A percentile compares a stretch with the other conserved stretches of the same genome.
Conservation (phyloP, 805 yeast species). For the Ogataea chonburiensis region DNA sequence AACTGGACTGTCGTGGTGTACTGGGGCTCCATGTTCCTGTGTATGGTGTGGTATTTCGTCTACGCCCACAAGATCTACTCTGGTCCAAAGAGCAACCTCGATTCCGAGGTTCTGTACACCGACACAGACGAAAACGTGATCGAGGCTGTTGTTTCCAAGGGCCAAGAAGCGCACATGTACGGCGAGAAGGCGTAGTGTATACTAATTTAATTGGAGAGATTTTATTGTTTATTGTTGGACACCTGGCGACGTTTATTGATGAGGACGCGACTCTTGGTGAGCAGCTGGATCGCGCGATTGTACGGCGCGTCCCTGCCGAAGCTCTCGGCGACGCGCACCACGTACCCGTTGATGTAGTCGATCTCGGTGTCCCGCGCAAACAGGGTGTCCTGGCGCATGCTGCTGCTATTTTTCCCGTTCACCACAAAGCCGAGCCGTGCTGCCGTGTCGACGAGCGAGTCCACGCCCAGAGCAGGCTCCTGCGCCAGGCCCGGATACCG, state of each 20-base stretch:
- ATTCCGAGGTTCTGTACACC: slow-evolving; percentile 34
- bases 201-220: slow-evolving; percentile 2
- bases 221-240: no score
- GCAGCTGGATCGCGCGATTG: slow-evolving; percentile 44
- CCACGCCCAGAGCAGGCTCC: slow-evolving; percentile 32
- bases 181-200: slow-evolving; percentile 4
- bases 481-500: slow-evolving; percentile 32
- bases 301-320: slow-evolving; percentile 44
- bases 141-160: slow-evolving; percentile 19
- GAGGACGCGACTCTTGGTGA: slow-evolving; percentile 42
- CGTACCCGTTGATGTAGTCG: slow-evolving; percentile 79
- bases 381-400: slow-evolving; percentile 69
- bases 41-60: slow-evolving; percentile 45
- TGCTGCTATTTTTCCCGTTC: slow-evolving; percentile 55
- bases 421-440: slow-evolving; percentile 28
- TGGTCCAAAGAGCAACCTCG: slow-evolving; percentile 58
- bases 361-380: slow-evolving; percentile 66
- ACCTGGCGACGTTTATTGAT: no score
- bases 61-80: slow-evolving; percentile 58
- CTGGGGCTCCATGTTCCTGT: slow-evolving; percentile 55
- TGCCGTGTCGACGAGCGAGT: slow-evolving; percentile 34
- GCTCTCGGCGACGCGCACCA: slow-evolving; percentile 53
- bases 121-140: slow-evolving; percentile 25
- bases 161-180: slow-evolving; percentile 13
- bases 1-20: slow-evolving; percentile 64